A percentile compares a stretch with the other conserved stretches of the same genome.
Conservation (phyloP, 768 basidiomycete species). For the Austroboletus festivus region DNA sequence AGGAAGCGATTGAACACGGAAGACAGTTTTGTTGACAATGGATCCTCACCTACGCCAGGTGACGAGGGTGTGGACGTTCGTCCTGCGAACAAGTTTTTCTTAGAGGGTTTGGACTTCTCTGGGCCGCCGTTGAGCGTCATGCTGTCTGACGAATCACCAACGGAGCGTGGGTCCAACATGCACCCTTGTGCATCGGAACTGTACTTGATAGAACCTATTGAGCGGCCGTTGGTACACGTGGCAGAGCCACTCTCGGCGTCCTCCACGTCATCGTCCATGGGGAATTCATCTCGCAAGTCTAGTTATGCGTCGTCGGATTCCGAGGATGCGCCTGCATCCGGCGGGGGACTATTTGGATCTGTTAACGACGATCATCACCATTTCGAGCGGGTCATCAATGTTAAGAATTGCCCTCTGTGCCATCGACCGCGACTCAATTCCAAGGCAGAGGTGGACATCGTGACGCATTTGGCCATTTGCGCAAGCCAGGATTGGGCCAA, state of each 20-base stretch:
- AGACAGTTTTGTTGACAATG: slow-evolving; percentile 40
- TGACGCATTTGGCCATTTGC: slow-evolving; percentile 96
- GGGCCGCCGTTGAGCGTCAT: slow-evolving; percentile 43
- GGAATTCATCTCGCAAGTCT: slow-evolving; percentile 25
- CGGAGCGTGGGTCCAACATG: slow-evolving; percentile 17
- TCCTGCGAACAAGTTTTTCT: slow-evolving; percentile 37
- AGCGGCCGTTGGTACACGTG: slow-evolving; percentile 40
- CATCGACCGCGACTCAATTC: slow-evolving; percentile 81
- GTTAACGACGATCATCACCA: slow-evolving; percentile 36
- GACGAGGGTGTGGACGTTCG: slow-evolving; percentile 26
- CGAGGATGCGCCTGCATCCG: slow-evolving; percentile 34
- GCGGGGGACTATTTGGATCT: slow-evolving; percentile 5
- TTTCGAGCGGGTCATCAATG: slow-evolving; percentile 88
- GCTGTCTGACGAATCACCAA: slow-evolving; percentile 28
- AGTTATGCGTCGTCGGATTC: slow-evolving; percentile 47
- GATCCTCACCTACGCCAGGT: slow-evolving; percentile 53
- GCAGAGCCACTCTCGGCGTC: slow-evolving; percentile 27
- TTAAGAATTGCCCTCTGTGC: slow-evolving; percentile 92
- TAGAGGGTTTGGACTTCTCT: slow-evolving; percentile 62
- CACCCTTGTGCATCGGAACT: slow-evolving; percentile 14
- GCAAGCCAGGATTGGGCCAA: slow-evolving; percentile 90
- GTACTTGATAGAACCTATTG: slow-evolving; percentile 44
- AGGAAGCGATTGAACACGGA: slow-evolving; percentile 61
- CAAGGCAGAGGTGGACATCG: slow-evolving; percentile 90
- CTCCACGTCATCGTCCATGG: slow-evolving; percentile 6